Conservation (phyloP, 108 stramenopile species). For the Skeletonema potamos region DNA sequence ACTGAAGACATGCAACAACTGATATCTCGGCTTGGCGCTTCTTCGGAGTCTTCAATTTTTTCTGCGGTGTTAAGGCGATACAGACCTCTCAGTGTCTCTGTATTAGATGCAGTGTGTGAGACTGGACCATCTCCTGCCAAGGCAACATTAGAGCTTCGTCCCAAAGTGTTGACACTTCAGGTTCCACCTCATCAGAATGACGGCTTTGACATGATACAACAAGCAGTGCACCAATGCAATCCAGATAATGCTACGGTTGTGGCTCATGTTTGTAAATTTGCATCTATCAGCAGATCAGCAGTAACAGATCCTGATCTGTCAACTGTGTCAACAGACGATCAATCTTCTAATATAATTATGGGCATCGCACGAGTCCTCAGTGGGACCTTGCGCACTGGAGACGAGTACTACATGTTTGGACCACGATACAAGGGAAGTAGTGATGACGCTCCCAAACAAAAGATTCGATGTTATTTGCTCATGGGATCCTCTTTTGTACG, state of each 20-base stretch:
- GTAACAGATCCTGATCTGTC: constrained; percentile 69
- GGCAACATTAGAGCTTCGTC: constrained; percentile 57
- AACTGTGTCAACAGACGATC: constrained; percentile 11
- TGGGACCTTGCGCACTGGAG: constrained; percentile 66
- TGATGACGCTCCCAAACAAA: constrained; percentile 31
- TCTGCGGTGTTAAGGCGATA: constrained; percentile 73
- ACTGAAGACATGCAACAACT: constrained; percentile 56
- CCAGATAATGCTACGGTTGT: constrained; percentile 46
- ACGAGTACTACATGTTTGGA: constrained; percentile 69
- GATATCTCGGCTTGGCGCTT: constrained; percentile 63
- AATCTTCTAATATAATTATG: constrained; percentile 57
- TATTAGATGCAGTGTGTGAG: constrained; percentile 80
- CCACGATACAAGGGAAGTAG: constrained; percentile 60
- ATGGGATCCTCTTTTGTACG: constrained; percentile 87
- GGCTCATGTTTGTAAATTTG: constrained; percentile 85
- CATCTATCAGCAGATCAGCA: constrained; percentile 53
- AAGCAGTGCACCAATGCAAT: constrained; percentile 63
- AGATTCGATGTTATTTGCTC: constrained; percentile 71
- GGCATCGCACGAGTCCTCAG: constrained; percentile 80
- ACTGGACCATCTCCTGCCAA: constrained; percentile 66
- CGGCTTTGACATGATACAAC: constrained; percentile 48
- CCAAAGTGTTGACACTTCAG: constrained; percentile 59
- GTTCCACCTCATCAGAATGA: constrained; percentile 21
- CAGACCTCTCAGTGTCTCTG: constrained; percentile 75
- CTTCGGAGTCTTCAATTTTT: constrained; percentile 67